Evolutionary conservation across 2,329 filamentous ascomycete species (phyloP).

Genomic region (Pseudopithomyces chartarum): DNA sequence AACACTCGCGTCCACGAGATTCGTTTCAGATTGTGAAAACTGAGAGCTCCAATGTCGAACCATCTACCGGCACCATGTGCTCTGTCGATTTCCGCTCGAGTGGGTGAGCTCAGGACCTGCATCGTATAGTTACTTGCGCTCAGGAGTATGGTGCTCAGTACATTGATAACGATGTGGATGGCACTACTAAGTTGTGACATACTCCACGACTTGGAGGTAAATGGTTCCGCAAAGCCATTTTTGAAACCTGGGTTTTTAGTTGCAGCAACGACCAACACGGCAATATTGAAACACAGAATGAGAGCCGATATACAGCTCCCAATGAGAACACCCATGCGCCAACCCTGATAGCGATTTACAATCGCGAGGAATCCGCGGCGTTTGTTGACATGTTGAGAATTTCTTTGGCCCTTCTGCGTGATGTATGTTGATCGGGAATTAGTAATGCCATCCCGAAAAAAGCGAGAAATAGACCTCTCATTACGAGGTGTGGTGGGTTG

Average conservation of each 20-base stretch:
- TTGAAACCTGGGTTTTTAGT: not conserved
- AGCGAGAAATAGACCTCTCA: too few species aligned
- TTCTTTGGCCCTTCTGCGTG: too few species aligned
- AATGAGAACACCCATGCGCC: constrained; percentile 11
- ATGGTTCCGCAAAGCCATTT: not conserved
- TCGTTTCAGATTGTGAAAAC: constrained; percentile 42
- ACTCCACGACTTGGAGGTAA: not conserved
- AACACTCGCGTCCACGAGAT: constrained; percentile 4
- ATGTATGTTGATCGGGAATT: too few species aligned
- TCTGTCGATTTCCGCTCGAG: constrained; percentile 10
- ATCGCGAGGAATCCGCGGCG: too few species aligned
- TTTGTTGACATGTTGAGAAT: too few species aligned
- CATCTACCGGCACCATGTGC: constrained; percentile 37
- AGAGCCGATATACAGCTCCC: constrained; percentile 9
- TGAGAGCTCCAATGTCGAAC: constrained; percentile 49
- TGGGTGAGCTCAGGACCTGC: constrained; percentile 22
- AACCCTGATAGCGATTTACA: constrained; percentile 2
- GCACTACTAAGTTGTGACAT: constrained; percentile 8
- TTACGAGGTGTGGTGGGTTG: too few species aligned
- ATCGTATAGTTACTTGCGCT: constrained; percentile 24
- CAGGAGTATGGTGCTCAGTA: constrained; percentile 38
- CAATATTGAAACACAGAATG: constrained; percentile 12
- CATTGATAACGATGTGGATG: constrained; percentile 56
- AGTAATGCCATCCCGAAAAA: too few species aligned
- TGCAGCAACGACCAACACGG: constrained; percentile 2